Conservation (phyloP, 495 filamentous ascomycete species). For the Talaromyces wortmannii region DNA sequence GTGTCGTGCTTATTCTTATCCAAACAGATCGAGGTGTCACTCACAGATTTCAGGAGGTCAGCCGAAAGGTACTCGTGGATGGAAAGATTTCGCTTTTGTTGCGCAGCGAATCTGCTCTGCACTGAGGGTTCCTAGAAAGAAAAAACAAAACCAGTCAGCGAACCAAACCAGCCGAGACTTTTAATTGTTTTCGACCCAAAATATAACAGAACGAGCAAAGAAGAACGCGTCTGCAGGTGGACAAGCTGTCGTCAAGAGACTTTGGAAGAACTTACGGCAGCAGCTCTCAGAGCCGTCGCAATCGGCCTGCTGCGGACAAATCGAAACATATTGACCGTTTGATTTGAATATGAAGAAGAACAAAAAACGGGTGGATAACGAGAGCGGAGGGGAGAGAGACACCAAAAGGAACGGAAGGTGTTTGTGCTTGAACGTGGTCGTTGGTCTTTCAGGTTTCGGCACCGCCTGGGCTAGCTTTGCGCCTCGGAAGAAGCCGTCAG, state of each 20-base stretch:
- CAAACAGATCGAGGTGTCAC: constrained; percentile 8
- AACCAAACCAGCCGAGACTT: not conserved
- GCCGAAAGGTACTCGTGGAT: constrained; percentile 98
- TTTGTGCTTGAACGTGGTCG: not conserved
- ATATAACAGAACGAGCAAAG: not conserved
- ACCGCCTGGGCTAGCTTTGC: not conserved
- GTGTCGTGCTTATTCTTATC: not conserved
- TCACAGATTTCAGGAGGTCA: constrained; percentile 76
- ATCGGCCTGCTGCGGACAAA: constrained; percentile 62
- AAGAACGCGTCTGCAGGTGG: constrained; percentile 2
- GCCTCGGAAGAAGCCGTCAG: constrained; percentile 5
- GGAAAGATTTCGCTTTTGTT: constrained; percentile 81
- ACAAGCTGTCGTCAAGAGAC: constrained; percentile 11
- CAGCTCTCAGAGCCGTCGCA: constrained; percentile 57
- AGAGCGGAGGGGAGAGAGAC: constrained; percentile 11
- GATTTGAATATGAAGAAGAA: constrained; percentile 7
- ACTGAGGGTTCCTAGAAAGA: constrained; percentile 37
- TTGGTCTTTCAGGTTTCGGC: not conserved
- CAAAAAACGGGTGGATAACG: not conserved
- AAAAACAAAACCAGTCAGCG: not conserved
- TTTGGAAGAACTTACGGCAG: constrained; percentile 37
- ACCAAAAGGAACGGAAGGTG: not conserved
- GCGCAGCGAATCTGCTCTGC: constrained; percentile 39
- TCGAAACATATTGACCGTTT: constrained; percentile 59
- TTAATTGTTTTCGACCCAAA: not conserved